Percentiles rank a stretch among this genome's conserved stretches.
Conservation (phyloP, 208 protist species). For the Leishmania lainsoni region DNA sequence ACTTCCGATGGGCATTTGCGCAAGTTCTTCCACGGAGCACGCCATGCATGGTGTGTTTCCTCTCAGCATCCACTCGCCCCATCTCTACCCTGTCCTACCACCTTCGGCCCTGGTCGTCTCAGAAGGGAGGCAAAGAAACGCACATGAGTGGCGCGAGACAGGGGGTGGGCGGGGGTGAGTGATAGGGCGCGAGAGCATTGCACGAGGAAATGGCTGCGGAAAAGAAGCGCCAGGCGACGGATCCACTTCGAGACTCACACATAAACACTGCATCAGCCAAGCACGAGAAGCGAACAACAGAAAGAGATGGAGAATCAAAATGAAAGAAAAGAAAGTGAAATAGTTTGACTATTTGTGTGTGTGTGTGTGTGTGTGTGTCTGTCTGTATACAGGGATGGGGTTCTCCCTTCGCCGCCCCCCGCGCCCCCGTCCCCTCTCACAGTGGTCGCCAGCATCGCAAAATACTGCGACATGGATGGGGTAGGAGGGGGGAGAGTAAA, state of each 20-base stretch:
- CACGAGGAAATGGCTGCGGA: not conserved
- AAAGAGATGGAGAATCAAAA: constrained; percentile 1
- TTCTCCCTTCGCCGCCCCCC: not conserved
- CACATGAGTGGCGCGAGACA: not conserved
- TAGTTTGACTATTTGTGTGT: not conserved
- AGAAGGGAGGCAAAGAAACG: not conserved
- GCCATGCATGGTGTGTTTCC: not conserved
- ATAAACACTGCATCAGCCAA: not conserved
- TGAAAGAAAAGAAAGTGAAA: constrained; percentile 6
- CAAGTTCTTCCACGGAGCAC: not conserved
- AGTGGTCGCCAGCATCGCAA: not conserved
- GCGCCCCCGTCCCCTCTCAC: not conserved
- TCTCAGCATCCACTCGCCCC: not conserved
- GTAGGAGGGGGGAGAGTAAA: not conserved
- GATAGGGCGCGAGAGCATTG: not conserved
- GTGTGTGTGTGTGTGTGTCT: not conserved
- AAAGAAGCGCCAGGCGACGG: not conserved
- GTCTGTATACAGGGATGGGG: not conserved
- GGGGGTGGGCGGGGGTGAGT: not conserved
- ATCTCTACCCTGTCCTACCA: not conserved
- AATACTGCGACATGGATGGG: not conserved
- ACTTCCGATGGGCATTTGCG: not conserved
- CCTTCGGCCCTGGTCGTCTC: not conserved
- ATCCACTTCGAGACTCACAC: not conserved
- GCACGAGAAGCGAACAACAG: constrained; percentile 3